Percentiles rank a stretch among this genome's conserved stretches.
Evolutionary conservation across 345 rosid genomes (phyloP).

Genomic region (Carallia brachiata): DNA sequence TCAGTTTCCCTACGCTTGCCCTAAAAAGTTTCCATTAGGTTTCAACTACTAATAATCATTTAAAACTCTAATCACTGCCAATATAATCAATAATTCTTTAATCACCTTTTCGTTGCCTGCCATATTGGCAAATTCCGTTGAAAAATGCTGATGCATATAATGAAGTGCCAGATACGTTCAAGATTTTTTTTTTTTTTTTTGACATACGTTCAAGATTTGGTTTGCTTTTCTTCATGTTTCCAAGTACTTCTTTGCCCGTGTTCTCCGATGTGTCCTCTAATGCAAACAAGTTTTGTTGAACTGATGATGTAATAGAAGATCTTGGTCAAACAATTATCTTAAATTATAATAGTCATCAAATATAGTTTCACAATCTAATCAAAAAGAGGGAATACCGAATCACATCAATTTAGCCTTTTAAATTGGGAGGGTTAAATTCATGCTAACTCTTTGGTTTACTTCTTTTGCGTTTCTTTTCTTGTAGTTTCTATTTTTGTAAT

Average conservation of each 20-base stretch:
- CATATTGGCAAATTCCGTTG: background rate
- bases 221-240: slow-evolving; percentile 24
- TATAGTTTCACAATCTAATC: too few relatives aligned
- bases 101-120: background rate
- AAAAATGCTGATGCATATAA: too few relatives aligned
- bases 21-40: too few relatives aligned
- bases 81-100: background rate
- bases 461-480: too few relatives aligned
- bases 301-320: background rate
- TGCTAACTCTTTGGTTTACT: too few relatives aligned
- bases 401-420: too few relatives aligned
- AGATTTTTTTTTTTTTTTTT: background rate
- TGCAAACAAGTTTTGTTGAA: background rate
- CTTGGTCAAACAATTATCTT: background rate
- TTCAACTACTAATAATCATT: too few relatives aligned
- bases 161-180: slow-evolving; percentile 3
- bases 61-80: background rate
- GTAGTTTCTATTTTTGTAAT: too few relatives aligned
- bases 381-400: too few relatives aligned
- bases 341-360: background rate
- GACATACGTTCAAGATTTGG: slow-evolving; percentile 13
- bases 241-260: slow-evolving; percentile 10
- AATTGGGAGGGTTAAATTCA: too few relatives aligned
- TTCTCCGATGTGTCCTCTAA: background rate
- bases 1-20: too few relatives aligned